Conservation (phyloP, 2,329 filamentous ascomycete species). For the Dryadomyces quercivorus region DNA sequence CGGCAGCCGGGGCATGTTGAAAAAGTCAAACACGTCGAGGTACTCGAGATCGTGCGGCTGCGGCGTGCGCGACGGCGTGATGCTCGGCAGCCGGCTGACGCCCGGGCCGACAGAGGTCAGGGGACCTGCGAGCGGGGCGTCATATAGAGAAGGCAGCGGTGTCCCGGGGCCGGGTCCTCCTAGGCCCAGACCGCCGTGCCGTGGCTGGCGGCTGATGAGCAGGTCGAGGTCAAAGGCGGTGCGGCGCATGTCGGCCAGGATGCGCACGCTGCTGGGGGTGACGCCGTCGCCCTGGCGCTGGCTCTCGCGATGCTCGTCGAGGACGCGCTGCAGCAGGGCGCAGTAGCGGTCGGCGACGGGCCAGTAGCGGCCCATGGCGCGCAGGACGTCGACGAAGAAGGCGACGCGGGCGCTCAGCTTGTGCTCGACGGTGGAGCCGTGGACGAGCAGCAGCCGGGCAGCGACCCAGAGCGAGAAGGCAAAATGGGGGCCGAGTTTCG, state of each 20-base stretch:
- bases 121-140: slow-evolving; percentile 3
- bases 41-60: slow-evolving; percentile 79
- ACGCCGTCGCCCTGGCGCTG: slow-evolving; percentile 62
- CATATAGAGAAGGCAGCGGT: slow-evolving; percentile 7
- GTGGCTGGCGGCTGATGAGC: slow-evolving; percentile 71
- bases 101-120: slow-evolving; percentile 12
- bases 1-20: slow-evolving; percentile 72
- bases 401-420: slow-evolving; percentile 68
- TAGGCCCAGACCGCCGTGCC: slow-evolving; percentile 18
- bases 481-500: slow-evolving; percentile 78
- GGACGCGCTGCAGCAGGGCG: slow-evolving; percentile 64
- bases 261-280: slow-evolving; percentile 73
- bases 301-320: slow-evolving; percentile 75
- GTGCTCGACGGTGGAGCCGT: slow-evolving; percentile 80
- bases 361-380: slow-evolving; percentile 74
- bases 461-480: slow-evolving; percentile 90
- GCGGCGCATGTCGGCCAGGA: slow-evolving; percentile 81
- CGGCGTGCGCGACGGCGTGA: slow-evolving; percentile 54
- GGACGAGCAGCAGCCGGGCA: slow-evolving; percentile 73
- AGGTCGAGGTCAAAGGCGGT: slow-evolving; percentile 87
- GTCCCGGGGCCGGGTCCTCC: background rate
- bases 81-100: slow-evolving; percentile 34
- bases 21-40: slow-evolving; percentile 87
- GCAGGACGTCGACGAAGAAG: slow-evolving; percentile 70
- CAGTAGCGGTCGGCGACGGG: slow-evolving; percentile 76